phyloP scores from a whole-genome alignment of 73 alveolate genomes.

The Uronychia binucleata region DNA sequence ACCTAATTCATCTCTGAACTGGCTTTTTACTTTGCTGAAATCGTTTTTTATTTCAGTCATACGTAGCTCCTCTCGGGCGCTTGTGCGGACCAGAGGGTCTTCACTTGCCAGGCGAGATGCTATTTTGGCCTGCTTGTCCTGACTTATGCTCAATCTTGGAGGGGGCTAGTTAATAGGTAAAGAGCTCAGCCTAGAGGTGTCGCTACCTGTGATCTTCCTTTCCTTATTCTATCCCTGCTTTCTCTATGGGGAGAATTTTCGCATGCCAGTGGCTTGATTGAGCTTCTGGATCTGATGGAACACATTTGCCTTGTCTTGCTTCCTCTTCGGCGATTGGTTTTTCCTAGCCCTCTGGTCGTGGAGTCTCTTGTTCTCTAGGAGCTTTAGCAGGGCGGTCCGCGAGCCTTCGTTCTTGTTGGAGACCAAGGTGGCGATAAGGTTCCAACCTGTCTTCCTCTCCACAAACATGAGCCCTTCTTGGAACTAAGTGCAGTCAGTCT shows the following conservation, averaged over 20 bases:
- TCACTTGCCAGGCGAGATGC: too few relatives aligned
- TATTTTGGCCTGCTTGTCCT: too few relatives aligned
- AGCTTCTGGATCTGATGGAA: background rate
- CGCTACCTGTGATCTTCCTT: too few relatives aligned
- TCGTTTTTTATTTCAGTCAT: background rate
- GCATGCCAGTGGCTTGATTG: background rate
- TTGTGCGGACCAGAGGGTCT: background rate
- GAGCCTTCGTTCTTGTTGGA: background rate
- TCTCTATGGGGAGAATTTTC: background rate
- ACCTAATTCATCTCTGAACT: background rate
- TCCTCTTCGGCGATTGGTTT: background rate
- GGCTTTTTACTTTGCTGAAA: background rate
- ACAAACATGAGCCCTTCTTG: background rate
- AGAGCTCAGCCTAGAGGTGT: too few relatives aligned
- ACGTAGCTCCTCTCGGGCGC: background rate
- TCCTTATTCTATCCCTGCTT: too few relatives aligned
- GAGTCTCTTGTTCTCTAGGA: background rate
- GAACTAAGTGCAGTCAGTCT: background rate
- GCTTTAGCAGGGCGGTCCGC: background rate
- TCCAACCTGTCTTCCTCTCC: background rate
- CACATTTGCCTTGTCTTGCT: background rate
- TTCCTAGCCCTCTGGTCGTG: background rate
- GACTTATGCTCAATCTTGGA: too few relatives aligned
- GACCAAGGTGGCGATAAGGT: background rate
- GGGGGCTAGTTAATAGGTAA: too few relatives aligned